These are phyloP conservation scores for Mollisia scopiformis DNA, from an alignment of 2,329 filamentous ascomycete species.

Conservation along the genomic window DNA sequence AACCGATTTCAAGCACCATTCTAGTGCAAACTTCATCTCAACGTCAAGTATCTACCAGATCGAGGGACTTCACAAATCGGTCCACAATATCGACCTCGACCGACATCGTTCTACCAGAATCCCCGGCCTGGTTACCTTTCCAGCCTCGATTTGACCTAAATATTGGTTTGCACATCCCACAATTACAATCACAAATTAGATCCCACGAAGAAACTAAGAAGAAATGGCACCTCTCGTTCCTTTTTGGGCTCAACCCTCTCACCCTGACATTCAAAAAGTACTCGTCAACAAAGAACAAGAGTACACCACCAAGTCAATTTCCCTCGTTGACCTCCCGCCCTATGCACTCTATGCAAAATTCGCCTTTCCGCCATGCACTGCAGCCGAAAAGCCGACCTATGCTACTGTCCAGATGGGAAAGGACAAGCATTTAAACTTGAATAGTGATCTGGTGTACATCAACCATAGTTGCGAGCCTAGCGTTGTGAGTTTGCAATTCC, in stretches of 20 bases:
- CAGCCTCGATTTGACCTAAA: background rate
- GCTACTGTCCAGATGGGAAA: conserved; percentile 64
- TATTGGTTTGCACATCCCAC: background rate
- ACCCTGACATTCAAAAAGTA: conserved; percentile 60
- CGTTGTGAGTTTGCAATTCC: conserved; percentile 50
- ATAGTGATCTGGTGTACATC: conserved; percentile 68
- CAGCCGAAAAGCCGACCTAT: conserved; percentile 60
- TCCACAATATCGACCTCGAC: too few species aligned
- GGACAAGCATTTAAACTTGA: conserved; percentile 61
- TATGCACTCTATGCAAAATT: conserved; percentile 70
- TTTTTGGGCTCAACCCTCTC: conserved; percentile 63
- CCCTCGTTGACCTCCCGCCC: conserved; percentile 56
- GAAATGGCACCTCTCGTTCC: conserved; percentile 58
- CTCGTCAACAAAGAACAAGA: conserved; percentile 46
- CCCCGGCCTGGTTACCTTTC: too few species aligned
- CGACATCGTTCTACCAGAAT: too few species aligned
- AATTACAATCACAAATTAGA: background rate
- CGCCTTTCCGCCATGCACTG: conserved; percentile 63
- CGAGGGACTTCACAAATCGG: too few species aligned
- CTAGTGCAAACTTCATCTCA: background rate
- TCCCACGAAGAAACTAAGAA: conserved; percentile 11
- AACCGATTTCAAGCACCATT: background rate
- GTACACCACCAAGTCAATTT: conserved; percentile 64
- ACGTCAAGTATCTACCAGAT: too few species aligned
- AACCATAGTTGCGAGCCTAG: conserved; percentile 71